Percentiles rank a stretch among this genome's conserved stretches.
Evolutionary conservation across 2,329 filamentous ascomycete genomes (phyloP).

Genomic region (Scolecobasidium constrictum): DNA sequence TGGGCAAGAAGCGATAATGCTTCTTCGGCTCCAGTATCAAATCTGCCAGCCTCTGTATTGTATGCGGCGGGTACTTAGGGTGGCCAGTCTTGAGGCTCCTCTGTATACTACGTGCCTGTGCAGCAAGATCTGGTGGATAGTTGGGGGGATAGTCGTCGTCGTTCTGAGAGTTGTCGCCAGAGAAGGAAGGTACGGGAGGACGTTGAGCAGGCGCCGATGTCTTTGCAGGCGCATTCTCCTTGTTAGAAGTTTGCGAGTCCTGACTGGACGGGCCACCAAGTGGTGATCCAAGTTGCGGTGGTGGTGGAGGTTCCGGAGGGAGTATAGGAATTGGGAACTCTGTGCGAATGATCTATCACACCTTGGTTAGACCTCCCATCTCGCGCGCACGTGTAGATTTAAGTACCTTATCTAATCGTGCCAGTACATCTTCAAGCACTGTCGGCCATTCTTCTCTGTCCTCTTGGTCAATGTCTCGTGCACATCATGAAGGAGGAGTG

Average conservation of each 20-base stretch:
- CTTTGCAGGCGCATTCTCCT: constrained; percentile 53
- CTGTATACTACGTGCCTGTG: constrained; percentile 23
- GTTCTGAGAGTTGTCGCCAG: constrained; percentile 1
- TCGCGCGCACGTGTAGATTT: constrained; percentile 1
- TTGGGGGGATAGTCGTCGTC: constrained; percentile 25
- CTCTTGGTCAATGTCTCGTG: constrained; percentile 22
- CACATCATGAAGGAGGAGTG: background rate
- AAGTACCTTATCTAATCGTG: constrained; percentile 54
- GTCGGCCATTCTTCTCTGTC: constrained; percentile 57
- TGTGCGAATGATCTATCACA: constrained; percentile 56
- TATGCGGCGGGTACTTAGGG: constrained; percentile 69
- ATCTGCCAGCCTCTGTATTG: constrained; percentile 83
- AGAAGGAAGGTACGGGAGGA: constrained; percentile 5
- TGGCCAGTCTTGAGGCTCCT: constrained; percentile 57
- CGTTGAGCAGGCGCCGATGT: constrained; percentile 25
- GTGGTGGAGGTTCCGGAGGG: constrained; percentile 31
- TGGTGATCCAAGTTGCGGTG: constrained; percentile 17
- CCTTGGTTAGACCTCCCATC: too few relatives aligned
- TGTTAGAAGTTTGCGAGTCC: constrained; percentile 49
- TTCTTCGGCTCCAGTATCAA: constrained; percentile 64
- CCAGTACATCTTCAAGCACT: constrained; percentile 53
- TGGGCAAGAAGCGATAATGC: constrained; percentile 71
- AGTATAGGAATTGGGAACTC: constrained; percentile 63
- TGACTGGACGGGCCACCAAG: constrained; percentile 19
- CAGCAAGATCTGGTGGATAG: constrained; percentile 39